These are phyloP conservation scores for Paramecium bursaria DNA, from an alignment of 73 alveolate species.

Conservation along the genomic window DNA sequence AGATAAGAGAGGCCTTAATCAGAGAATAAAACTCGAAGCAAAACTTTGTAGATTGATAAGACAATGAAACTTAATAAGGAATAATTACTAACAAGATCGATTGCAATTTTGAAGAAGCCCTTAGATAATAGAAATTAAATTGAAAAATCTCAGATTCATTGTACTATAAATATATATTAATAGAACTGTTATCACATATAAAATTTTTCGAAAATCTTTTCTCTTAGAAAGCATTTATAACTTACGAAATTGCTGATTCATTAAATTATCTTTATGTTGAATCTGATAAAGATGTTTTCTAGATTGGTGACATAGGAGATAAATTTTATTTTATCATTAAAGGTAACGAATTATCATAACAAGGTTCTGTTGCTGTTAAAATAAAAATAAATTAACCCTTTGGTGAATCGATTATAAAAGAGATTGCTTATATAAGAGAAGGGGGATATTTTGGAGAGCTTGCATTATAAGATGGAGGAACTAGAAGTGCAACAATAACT, in stretches of 20 bases:
- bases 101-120: conserved; percentile 15
- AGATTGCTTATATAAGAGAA: conserved; percentile 12
- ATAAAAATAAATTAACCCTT: conserved; percentile 16
- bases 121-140: background rate
- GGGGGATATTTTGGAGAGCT: conserved; percentile 49
- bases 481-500: conserved; percentile 12
- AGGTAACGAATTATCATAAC: background rate
- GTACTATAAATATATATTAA: background rate
- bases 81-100: conserved; percentile 4
- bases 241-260: conserved; percentile 39
- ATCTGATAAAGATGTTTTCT: background rate
- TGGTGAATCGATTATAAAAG: conserved; percentile 13
- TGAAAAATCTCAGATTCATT: conserved; percentile 5
- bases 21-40: conserved; percentile 36
- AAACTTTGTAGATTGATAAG: conserved; percentile 17
- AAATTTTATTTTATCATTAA: background rate
- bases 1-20: too few species aligned
- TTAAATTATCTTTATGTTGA: background rate
- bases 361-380: background rate
- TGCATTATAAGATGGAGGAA: background rate
- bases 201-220: conserved; percentile 18
- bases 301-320: conserved; percentile 31
- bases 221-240: background rate
- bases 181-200: conserved; percentile 11
- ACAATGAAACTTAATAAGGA: background rate